Conservation (phyloP, 129 eudicot species). For the Cynara cardunculus region DNA sequence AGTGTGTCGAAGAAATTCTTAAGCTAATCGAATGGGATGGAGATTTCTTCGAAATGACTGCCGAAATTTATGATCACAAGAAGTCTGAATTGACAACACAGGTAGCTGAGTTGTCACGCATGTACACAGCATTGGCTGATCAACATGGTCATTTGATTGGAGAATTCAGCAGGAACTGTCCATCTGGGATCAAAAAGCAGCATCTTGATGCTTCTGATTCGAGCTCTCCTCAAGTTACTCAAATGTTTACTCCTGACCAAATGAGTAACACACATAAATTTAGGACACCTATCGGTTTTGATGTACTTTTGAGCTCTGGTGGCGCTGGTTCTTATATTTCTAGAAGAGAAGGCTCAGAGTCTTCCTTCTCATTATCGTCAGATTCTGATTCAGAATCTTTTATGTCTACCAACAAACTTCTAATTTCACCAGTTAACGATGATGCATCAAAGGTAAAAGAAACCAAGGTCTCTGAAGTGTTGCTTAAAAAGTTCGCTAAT, state of each 20-base stretch:
- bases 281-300: slow-evolving; percentile 36
- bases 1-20: slow-evolving; percentile 41
- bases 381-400: slow-evolving; percentile 78
- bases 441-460: slow-evolving; percentile 24
- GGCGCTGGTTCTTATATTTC: slow-evolving; percentile 50
- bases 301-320: slow-evolving; percentile 45
- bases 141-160: slow-evolving; percentile 38
- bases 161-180: slow-evolving; percentile 22
- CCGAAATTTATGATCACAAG: slow-evolving; percentile 24
- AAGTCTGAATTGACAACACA: slow-evolving; percentile 38
- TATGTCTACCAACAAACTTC: slow-evolving; percentile 36
- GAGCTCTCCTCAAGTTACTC: slow-evolving; percentile 34
- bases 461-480: slow-evolving; percentile 9
- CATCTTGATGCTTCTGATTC: slow-evolving; percentile 24
- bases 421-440: slow-evolving; percentile 33
- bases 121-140: slow-evolving; percentile 52
- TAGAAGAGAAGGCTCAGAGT: slow-evolving; percentile 52
- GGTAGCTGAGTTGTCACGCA: slow-evolving; percentile 38
- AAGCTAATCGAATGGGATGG: slow-evolving; percentile 41
- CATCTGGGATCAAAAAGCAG: slow-evolving; percentile 31
- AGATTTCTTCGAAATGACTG: slow-evolving; percentile 19
- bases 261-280: slow-evolving; percentile 33
- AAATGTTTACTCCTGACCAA: slow-evolving; percentile 55
- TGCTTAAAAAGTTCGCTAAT: slow-evolving; percentile 33
- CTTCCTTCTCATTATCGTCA: slow-evolving; percentile 52